These are phyloP conservation scores for Talaromyces liani DNA, from an alignment of 495 filamentous ascomycete species.

Conservation along the genomic window DNA sequence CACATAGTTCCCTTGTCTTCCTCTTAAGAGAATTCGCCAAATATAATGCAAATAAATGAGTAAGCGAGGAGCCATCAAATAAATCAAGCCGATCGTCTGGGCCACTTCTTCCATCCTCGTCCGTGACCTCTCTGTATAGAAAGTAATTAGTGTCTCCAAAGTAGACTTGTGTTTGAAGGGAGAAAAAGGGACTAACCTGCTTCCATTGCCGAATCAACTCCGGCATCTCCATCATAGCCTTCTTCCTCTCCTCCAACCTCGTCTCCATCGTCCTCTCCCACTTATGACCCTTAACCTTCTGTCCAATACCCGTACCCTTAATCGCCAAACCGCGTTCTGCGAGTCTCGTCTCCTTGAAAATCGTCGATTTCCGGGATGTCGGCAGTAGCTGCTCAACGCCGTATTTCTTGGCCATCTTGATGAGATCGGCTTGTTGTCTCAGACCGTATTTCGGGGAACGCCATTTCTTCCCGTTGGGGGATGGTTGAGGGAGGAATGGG, in stretches of 20 bases:
- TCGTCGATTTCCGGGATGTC: constrained; percentile 65
- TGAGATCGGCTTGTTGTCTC: constrained; percentile 82
- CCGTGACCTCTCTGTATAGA: constrained; percentile 67
- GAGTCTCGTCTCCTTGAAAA: constrained; percentile 54
- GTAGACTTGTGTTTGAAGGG: neutral
- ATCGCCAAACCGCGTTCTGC: constrained; percentile 69
- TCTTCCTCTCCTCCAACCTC: constrained; percentile 76
- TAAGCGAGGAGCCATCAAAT: neutral
- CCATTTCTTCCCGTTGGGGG: constrained; percentile 69
- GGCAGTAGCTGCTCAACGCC: constrained; percentile 82
- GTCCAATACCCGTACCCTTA: constrained; percentile 86
- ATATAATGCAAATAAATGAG: constrained; percentile 3
- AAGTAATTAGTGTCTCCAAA: constrained; percentile 17
- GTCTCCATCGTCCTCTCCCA: constrained; percentile 83
- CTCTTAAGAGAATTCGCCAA: neutral
- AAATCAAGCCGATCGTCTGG: constrained; percentile 37
- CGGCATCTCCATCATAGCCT: constrained; percentile 93
- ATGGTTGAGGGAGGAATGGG: constrained; percentile 67
- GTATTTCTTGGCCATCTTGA: constrained; percentile 74
- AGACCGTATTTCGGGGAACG: constrained; percentile 72
- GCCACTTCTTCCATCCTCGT: constrained; percentile 86
- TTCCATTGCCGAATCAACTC: constrained; percentile 87
- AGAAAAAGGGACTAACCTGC: constrained; percentile 53
- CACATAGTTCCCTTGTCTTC: neutral
- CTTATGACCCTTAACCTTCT: constrained; percentile 87